Evolutionary conservation across 108 stramenopile species (phyloP).

Genomic region (Cyclotella cryptica): DNA sequence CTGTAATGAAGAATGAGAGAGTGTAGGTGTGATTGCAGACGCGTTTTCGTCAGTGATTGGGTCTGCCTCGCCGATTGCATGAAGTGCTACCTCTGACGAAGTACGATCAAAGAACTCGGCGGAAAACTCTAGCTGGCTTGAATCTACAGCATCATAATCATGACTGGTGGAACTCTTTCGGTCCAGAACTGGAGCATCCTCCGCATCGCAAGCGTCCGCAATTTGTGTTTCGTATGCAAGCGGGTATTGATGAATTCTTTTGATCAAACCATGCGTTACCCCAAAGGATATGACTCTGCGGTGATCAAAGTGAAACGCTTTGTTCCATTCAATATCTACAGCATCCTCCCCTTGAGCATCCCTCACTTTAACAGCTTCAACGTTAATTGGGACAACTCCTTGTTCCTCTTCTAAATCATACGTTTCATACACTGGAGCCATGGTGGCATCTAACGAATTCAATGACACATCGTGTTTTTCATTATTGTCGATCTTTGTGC

Average conservation of each 20-base stretch:
- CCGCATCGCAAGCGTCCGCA: not conserved
- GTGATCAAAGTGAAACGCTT: slow-evolving; percentile 82
- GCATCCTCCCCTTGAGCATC: not conserved
- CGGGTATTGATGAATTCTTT: slow-evolving; percentile 85
- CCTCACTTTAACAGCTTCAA: not conserved
- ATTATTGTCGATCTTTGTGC: not conserved
- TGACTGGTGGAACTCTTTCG: slow-evolving; percentile 29
- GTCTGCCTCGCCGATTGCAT: not conserved
- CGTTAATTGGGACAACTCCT: not conserved
- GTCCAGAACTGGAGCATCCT: not conserved
- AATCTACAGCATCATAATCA: slow-evolving; percentile 45
- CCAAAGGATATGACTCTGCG: slow-evolving; percentile 89
- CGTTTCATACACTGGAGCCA: slow-evolving; percentile 17
- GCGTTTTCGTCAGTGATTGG: slow-evolving; percentile 20
- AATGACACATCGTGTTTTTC: slow-evolving; percentile 11
- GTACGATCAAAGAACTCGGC: slow-evolving; percentile 6
- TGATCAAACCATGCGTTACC: slow-evolving; percentile 77
- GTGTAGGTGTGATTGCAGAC: slow-evolving; percentile 9
- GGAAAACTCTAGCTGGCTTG: slow-evolving; percentile 14
- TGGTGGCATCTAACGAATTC: not conserved
- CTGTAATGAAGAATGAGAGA: slow-evolving; percentile 12
- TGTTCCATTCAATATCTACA: slow-evolving; percentile 62
- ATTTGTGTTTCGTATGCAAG: slow-evolving; percentile 46
- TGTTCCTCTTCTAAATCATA: not conserved
- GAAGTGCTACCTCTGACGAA: not conserved